Percentiles rank a stretch among this genome's conserved stretches.
Conservation (phyloP, 805 yeast species). For the Babjeviella inositovora region DNA sequence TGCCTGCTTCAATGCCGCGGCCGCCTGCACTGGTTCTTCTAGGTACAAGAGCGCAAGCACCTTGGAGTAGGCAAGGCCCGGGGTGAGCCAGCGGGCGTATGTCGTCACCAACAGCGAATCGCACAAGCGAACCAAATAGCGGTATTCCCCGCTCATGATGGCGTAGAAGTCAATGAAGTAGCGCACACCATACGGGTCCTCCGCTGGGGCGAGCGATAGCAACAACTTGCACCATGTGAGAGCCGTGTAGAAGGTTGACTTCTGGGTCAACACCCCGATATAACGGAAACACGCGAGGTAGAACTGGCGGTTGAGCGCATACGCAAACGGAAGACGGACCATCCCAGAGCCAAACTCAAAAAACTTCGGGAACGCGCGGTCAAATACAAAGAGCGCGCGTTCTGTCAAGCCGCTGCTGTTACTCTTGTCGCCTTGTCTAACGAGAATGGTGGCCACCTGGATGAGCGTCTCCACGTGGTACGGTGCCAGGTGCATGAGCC, state of each 20-base stretch:
- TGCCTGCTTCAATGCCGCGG: conserved; percentile 27
- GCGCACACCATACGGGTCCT: conserved; percentile 76
- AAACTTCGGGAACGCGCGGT: conserved; percentile 49
- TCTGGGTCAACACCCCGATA: conserved; percentile 52
- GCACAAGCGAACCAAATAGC: conserved; percentile 41
- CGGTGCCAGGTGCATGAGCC: conserved; percentile 41
- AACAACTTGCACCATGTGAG: conserved; percentile 58
- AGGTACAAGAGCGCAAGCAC: conserved; percentile 43
- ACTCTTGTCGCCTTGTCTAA: conserved; percentile 64
- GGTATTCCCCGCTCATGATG: conserved; percentile 43
- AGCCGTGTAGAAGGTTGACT: conserved; percentile 69
- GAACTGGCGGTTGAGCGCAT: conserved; percentile 62
- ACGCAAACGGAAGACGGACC: conserved; percentile 61
- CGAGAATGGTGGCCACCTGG: conserved; percentile 59
- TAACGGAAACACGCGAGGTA: conserved; percentile 61
- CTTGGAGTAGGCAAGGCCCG: conserved; percentile 52
- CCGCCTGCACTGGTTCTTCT: conserved; percentile 26
- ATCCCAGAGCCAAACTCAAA: conserved; percentile 37
- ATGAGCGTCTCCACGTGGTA: conserved; percentile 68
- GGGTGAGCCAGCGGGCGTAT: conserved; percentile 54
- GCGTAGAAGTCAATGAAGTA: conserved; percentile 74
- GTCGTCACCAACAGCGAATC: conserved; percentile 38
- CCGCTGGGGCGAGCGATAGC: conserved; percentile 54
- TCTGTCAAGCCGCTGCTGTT: conserved; percentile 65
- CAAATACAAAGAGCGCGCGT: conserved; percentile 65